phyloP scores from a whole-genome alignment of 2,329 filamentous ascomycete species.

The Alternaria solani region DNA sequence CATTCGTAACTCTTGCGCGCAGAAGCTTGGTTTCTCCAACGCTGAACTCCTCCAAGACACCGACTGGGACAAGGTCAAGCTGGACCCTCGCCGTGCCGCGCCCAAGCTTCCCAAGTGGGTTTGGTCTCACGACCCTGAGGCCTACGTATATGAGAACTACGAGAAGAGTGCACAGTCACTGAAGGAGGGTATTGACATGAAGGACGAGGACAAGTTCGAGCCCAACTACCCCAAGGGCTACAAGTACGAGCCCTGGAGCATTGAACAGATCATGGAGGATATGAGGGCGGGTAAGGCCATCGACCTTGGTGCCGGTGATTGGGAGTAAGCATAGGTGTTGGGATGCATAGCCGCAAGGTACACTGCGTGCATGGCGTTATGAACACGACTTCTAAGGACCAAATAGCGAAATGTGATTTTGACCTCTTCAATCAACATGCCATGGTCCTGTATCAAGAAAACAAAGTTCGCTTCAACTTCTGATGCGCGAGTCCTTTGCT shows the following conservation, averaged over 20 bases:
- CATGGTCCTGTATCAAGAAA: no score
- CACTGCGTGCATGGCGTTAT: slow-evolving; percentile 1
- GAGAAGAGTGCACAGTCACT: slow-evolving; percentile 52
- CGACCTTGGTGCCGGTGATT: slow-evolving; percentile 48
- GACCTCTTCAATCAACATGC: not conserved
- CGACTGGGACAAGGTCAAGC: slow-evolving; percentile 59
- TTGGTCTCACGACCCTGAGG: slow-evolving; percentile 56
- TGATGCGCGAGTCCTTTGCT: not conserved
- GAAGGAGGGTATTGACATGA: slow-evolving; percentile 53
- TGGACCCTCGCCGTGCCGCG: slow-evolving; percentile 54
- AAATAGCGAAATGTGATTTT: not conserved
- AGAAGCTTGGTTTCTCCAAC: slow-evolving; percentile 59
- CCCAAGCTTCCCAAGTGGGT: slow-evolving; percentile 59
- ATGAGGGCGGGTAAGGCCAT: slow-evolving; percentile 47
- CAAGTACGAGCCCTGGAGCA: slow-evolving; percentile 53
- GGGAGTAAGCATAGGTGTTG: slow-evolving; percentile 33
- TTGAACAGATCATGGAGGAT: slow-evolving; percentile 53
- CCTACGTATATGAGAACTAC: slow-evolving; percentile 57
- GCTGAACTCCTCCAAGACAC: slow-evolving; percentile 58
- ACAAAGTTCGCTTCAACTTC: not conserved
- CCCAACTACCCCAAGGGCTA: slow-evolving; percentile 57
- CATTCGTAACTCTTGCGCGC: slow-evolving; percentile 58
- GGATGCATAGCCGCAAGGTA: slow-evolving; percentile 3
- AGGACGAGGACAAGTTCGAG: slow-evolving; percentile 52
- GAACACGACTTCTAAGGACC: not conserved